Percentiles rank a stretch among this genome's conserved stretches.
Conservation (phyloP, 2,329 filamentous ascomycete species). For the Colletotrichum nymphaeae region DNA sequence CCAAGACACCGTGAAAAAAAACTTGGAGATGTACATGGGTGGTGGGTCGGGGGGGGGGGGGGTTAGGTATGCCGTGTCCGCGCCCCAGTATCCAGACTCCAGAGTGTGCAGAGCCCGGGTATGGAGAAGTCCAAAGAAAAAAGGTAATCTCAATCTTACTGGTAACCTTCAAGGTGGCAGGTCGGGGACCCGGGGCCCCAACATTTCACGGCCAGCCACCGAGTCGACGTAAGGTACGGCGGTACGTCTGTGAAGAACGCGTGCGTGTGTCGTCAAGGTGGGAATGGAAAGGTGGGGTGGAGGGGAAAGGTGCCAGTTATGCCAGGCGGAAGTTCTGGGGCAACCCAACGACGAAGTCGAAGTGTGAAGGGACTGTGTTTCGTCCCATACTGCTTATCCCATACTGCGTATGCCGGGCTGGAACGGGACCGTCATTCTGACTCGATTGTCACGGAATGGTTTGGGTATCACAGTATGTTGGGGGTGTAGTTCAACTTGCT, state of each 20-base stretch:
- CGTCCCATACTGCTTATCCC: neutral
- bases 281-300: neutral
- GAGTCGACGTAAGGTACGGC: neutral
- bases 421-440: conserved; percentile 5
- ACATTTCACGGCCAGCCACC: neutral
- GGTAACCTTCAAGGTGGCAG: conserved; percentile 23
- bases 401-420: neutral
- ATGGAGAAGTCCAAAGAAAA: neutral
- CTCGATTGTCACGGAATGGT: conserved; percentile 9
- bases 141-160: neutral
- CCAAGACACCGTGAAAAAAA: neutral
- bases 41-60: neutral
- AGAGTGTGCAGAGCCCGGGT: neutral
- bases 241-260: neutral
- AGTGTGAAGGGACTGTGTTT: neutral
- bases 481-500: neutral
- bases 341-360: neutral
- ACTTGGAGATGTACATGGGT: conserved; percentile 8
- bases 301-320: neutral
- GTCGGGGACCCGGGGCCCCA: conserved; percentile 1
- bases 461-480: neutral
- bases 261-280: conserved; percentile 17
- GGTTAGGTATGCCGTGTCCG: too few relatives aligned
- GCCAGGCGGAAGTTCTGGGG: neutral
- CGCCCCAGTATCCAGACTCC: too few relatives aligned